Evolutionary conservation across 768 basidiomycete genomes (phyloP).

Genomic region (Panaeolus cyanescens): DNA sequence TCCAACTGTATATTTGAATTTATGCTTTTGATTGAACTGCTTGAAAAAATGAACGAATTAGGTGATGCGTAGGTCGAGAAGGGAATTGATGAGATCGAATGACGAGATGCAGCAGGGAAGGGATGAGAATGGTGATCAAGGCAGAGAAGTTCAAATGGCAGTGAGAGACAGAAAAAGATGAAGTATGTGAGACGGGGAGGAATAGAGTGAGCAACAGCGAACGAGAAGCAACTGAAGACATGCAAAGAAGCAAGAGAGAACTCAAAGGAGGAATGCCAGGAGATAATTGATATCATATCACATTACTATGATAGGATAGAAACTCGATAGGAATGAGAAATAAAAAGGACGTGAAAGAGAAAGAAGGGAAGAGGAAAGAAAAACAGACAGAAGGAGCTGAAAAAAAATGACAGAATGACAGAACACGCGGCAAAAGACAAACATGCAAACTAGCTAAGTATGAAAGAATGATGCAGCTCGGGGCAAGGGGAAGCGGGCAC

Average conservation of each 20-base stretch:
- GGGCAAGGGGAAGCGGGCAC: not conserved
- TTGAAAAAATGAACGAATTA: conserved; percentile 1
- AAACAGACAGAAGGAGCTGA: not conserved
- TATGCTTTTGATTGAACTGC: conserved; percentile 2
- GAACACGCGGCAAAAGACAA: not conserved
- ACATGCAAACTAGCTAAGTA: not conserved
- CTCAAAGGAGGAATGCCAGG: not conserved
- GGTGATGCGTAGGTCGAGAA: not conserved
- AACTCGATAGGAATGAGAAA: not conserved
- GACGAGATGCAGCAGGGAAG: not conserved
- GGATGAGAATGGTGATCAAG: not conserved
- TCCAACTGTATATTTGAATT: not conserved
- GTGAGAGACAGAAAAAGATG: not conserved
- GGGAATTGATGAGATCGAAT: not conserved
- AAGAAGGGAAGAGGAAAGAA: not conserved
- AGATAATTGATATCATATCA: conserved; percentile 1
- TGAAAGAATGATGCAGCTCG: not conserved
- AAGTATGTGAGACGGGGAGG: not conserved
- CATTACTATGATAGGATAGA: not conserved
- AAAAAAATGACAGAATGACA: not conserved
- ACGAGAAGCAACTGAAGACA: not conserved
- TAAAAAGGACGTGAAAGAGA: not conserved
- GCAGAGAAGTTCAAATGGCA: not conserved
- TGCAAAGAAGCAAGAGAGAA: not conserved
- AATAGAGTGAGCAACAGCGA: not conserved